phyloP scores from a whole-genome alignment of 2,329 filamentous ascomycete genomes.

The Arthroderma sp. region DNA sequence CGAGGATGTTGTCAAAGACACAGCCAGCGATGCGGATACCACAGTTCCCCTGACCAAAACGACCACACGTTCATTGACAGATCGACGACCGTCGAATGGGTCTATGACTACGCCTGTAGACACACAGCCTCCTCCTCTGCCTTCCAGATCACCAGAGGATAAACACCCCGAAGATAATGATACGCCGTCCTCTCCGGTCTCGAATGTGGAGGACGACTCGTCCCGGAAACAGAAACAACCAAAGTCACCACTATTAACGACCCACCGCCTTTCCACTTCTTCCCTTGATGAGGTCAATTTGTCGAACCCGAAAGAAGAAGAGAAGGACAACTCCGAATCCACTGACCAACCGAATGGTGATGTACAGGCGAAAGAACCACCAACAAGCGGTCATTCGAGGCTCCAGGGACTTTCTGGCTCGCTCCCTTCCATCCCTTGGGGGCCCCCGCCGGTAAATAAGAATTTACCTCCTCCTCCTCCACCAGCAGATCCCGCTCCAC shows the following conservation, averaged over 20 bases:
- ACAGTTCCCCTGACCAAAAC: conserved; percentile 20
- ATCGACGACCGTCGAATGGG: conserved; percentile 29
- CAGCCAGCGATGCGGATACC: conserved; percentile 17
- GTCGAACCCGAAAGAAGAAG: conserved; percentile 42
- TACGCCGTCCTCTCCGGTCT: conserved; percentile 15
- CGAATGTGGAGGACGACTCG: conserved; percentile 22
- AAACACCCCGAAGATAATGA: conserved; percentile 15
- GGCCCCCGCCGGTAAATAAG: conserved; percentile 39
- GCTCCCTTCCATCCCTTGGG: conserved; percentile 62
- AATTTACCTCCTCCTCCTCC: conserved; percentile 26
- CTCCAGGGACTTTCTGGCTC: conserved; percentile 53
- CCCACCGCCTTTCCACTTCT: conserved; percentile 42
- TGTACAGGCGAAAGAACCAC: conserved; percentile 22
- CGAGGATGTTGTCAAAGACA: conserved; percentile 62
- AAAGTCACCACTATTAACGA: conserved; percentile 41
- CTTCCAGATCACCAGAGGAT: conserved; percentile 7
- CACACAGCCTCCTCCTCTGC: conserved; percentile 19
- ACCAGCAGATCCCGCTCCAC: conserved; percentile 21
- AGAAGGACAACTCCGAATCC: conserved; percentile 15
- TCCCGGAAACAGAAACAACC: conserved; percentile 23
- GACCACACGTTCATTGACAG: conserved; percentile 49
- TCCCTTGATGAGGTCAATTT: conserved; percentile 56
- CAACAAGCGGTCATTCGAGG: conserved; percentile 19
- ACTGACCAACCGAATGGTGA: conserved; percentile 15
- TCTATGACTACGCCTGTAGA: conserved; percentile 25